A percentile compares a stretch with the other conserved stretches of the same genome.
phyloP scores from a whole-genome alignment of 306 rosid species.

The Prunus mira region DNA sequence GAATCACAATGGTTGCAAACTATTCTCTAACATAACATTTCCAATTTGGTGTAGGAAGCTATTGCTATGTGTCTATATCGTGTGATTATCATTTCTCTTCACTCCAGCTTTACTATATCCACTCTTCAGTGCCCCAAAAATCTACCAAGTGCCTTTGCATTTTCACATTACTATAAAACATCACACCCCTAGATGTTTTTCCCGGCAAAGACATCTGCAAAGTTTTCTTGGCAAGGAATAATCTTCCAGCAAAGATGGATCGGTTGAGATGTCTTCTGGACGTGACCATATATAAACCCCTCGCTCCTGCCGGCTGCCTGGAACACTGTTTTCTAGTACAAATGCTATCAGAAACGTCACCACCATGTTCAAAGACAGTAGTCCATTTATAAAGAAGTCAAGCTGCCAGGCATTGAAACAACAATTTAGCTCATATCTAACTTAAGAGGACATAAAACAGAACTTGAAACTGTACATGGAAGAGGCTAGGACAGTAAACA shows the following conservation, averaged over 20 bases:
- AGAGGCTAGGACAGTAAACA: not conserved
- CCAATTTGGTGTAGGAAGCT: conserved; percentile 1
- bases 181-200: conserved; percentile 54
- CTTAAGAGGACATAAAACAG: not conserved
- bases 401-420: conserved; percentile 44
- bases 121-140: not conserved
- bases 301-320: conserved; percentile 75
- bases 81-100: not conserved
- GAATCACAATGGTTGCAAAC: not conserved
- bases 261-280: conserved; percentile 47
- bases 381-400: conserved; percentile 80
- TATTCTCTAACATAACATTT: conserved; percentile 13
- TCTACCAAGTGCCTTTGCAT: not conserved
- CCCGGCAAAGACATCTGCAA: conserved; percentile 40
- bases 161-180: not conserved
- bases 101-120: not conserved
- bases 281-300: conserved; percentile 75
- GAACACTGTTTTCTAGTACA: conserved; percentile 81
- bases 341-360: conserved; percentile 76
- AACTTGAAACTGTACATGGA: not conserved
- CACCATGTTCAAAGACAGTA: conserved; percentile 93
- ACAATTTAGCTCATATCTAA: conserved; percentile 25
- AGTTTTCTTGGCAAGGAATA: conserved; percentile 66
- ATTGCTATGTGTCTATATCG: not conserved
- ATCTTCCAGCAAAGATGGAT: conserved; percentile 60